phyloP scores from a whole-genome alignment of 495 filamentous ascomycete species.

The Tuber umbilicatum region DNA sequence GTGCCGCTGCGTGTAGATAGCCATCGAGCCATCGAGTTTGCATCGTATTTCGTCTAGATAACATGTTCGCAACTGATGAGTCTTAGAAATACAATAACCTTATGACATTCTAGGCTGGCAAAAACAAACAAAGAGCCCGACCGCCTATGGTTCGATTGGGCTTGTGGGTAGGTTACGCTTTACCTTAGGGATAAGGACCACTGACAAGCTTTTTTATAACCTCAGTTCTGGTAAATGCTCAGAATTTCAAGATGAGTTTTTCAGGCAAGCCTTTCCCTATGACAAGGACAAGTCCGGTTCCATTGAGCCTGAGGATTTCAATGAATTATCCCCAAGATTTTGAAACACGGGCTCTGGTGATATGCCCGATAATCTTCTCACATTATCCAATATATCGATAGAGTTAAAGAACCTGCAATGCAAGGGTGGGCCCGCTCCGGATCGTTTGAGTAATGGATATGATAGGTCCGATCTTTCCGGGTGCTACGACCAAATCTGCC shows the following conservation, averaged over 20 bases:
- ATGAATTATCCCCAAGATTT: constrained; percentile 85
- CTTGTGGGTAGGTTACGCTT: constrained; percentile 88
- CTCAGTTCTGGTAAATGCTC: constrained; percentile 97
- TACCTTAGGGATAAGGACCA: constrained; percentile 80
- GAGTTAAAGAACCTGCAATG: constrained; percentile 92
- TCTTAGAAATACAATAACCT: constrained; percentile 84
- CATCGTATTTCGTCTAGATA: too few relatives aligned
- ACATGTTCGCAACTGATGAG: too few relatives aligned
- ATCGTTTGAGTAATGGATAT: constrained; percentile 97
- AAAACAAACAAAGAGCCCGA: constrained; percentile 75
- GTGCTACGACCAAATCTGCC: constrained; percentile 70
- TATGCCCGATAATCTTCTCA: constrained; percentile 80
- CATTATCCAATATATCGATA: constrained; percentile 87
- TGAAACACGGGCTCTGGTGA: constrained; percentile 95
- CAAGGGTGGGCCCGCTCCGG: constrained; percentile 92
- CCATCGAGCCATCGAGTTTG: too few relatives aligned
- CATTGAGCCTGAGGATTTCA: constrained; percentile 96
- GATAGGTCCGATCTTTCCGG: constrained; percentile 82
- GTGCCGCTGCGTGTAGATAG: too few relatives aligned
- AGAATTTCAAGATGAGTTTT: constrained; percentile 87
- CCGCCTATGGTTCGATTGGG: constrained; percentile 91
- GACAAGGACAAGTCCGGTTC: constrained; percentile 92
- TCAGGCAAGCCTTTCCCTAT: constrained; percentile 87
- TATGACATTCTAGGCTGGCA: constrained; percentile 65
- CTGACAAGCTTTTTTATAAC: constrained; percentile 85